Evolutionary conservation across 23 red algal species (phyloP), one percentile per base, ranked within the genome.

Genomic region (Gracilariopsis chorda): DNA sequence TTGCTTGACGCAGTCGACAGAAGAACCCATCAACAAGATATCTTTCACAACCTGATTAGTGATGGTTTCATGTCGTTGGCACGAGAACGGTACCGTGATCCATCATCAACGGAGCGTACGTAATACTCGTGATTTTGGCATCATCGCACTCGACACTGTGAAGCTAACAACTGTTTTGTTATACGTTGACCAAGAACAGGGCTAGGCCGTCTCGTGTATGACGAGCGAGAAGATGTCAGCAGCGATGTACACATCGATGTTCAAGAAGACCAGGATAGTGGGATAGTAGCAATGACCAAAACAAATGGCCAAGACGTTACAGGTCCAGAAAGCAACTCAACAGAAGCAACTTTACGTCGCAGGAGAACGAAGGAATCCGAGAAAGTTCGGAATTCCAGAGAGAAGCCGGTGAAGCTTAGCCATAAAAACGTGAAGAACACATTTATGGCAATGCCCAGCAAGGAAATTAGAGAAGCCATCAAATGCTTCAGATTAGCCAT

Each of bases 11-110:
- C 55, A 2, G 65, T 89, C 37, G 85, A 89, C 36, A 42, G 44
- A 30, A 64, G 85, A 55, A 89, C 85, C 7, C 61, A 64, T 7
- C 69, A 78, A 56, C 85, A 89, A 51, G 48, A 89, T 77, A 24
- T 53, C 17, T 70, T 89, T 40, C 85, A 89, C 48, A 52, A 89
- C 24, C 45, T 60, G 28, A 7, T 89, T 1, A 59, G 59, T 45
- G 72, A 73, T 20, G 85, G 85, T 4, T 89, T 89, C 25, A 65
- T 89, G 37, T 65, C 68, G 21, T 57, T 89, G 21, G 85, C 85
- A 42, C 85, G 85, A 8, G 85, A 89, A 39, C 85, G 85, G 20
- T 89, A 89, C 46, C 59, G 59, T 55, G 65, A 89, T 48, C 85
- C 68, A 4, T 58, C 58, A 8, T 77, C 85, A 77, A 49, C 58